phyloP scores from a whole-genome alignment of 176 grass and related monocot species.

The Carex littledalei region DNA sequence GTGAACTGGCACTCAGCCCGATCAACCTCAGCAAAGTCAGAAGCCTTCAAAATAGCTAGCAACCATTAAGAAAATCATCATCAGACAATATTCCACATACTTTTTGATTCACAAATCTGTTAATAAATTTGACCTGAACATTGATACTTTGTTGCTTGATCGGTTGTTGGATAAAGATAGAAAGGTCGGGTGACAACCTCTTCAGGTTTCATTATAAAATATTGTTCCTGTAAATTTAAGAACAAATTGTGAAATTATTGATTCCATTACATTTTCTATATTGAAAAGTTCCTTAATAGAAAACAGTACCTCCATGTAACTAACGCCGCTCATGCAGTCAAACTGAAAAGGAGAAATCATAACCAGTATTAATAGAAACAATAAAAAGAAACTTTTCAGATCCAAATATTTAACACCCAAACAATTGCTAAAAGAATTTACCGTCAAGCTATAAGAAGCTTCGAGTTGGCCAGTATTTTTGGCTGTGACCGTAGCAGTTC shows the following conservation, averaged over 20 bases:
- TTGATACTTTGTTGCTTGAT: constrained; percentile 58
- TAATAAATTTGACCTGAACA: constrained; percentile 48
- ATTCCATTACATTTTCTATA: background rate
- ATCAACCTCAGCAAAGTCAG: constrained; percentile 68
- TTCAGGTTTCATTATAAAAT: constrained; percentile 73
- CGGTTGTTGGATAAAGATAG: constrained; percentile 45
- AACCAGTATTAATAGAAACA: background rate
- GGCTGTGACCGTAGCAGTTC: constrained; percentile 44
- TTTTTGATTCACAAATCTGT: background rate
- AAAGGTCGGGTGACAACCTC: constrained; percentile 40
- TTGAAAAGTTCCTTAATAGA: background rate
- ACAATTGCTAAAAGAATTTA: constrained; percentile 25
- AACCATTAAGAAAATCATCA: constrained; percentile 13
- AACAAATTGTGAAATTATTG: background rate
- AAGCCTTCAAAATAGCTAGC: constrained; percentile 78
- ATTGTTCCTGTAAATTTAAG: constrained; percentile 68
- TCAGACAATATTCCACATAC: background rate
- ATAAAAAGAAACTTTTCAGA: background rate
- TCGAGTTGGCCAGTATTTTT: constrained; percentile 80
- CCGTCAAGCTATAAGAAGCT: constrained; percentile 91
- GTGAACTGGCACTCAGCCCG: constrained; percentile 57
- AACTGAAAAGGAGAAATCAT: constrained; percentile 58
- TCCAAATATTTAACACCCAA: background rate
- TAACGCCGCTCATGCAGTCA: constrained; percentile 55
- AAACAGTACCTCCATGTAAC: constrained; percentile 61